Evolutionary conservation across 495 filamentous ascomycete genomes (phyloP).

Genomic region (Letharia columbiana): DNA sequence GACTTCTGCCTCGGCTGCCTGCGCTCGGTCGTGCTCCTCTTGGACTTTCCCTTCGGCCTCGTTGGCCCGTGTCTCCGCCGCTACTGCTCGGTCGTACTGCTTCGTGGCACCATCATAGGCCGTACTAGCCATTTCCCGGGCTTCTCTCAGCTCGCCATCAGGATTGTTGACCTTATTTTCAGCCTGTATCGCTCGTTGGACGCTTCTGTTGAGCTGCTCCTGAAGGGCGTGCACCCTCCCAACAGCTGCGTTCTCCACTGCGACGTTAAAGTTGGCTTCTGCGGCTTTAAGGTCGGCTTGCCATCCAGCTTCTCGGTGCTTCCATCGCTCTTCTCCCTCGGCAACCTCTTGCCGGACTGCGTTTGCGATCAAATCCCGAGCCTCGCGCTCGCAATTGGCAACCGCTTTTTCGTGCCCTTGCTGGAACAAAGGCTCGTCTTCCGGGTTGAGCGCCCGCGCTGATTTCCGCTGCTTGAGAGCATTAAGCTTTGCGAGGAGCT

Average conservation of each 20-base stretch:
- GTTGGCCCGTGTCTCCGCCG: background rate
- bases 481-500: no score
- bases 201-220: background rate
- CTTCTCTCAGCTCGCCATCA: background rate
- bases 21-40: background rate
- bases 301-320: background rate
- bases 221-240: background rate
- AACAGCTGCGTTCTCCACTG: background rate
- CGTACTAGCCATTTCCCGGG: background rate
- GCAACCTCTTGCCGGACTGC: background rate
- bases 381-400: background rate
- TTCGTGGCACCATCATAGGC: rapidly evolving
- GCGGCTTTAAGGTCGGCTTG: no score
- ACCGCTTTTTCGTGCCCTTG: background rate
- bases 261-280: background rate
- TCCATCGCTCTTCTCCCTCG: background rate
- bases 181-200: background rate
- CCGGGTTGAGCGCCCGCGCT: background rate
- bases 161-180: background rate
- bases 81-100: background rate
- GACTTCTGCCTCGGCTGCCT: background rate
- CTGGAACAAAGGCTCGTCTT: background rate
- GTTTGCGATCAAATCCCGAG: background rate
- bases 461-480: background rate
- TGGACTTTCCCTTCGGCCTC: background rate